A percentile compares a stretch with the other conserved stretches of the same genome.
Conservation (phyloP, 139 green algal genomes). For the Chlorella ohadii region DNA sequence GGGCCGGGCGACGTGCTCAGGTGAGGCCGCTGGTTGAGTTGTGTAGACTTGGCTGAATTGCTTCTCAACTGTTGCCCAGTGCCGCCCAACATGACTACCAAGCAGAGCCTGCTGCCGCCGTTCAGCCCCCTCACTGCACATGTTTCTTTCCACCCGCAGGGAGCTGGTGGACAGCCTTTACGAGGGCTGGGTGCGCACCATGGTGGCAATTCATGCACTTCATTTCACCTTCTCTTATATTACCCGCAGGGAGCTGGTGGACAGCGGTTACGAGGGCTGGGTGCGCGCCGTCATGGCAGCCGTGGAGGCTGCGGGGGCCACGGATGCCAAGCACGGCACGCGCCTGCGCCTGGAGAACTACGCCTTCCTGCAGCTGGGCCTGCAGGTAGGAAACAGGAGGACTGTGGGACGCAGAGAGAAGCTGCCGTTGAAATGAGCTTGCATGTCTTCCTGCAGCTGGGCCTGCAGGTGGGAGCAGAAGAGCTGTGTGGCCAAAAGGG, state of each 20-base stretch:
- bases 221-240: not conserved
- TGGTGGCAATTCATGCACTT: not conserved
- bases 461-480: too few species aligned
- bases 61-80: too few species aligned
- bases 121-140: too few species aligned
- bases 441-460: not conserved
- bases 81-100: too few species aligned
- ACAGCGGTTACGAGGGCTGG: conserved; percentile 40
- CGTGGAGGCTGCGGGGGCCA: conserved; percentile 46
- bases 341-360: conserved; percentile 64
- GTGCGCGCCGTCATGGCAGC: conserved; percentile 38
- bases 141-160: too few species aligned
- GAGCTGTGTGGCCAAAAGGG: too few species aligned
- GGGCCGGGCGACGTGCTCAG: conserved; percentile 2
- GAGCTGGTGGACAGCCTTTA: too few species aligned
- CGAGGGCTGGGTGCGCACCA: too few species aligned
- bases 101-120: not conserved
- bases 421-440: too few species aligned
- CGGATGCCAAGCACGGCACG: conserved; percentile 58
- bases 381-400: conserved; percentile 41
- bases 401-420: too few species aligned
- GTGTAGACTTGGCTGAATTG: too few species aligned
- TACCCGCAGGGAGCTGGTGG: conserved; percentile 38
- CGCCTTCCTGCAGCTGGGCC: conserved; percentile 24
- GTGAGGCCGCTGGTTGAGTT: not conserved